Evolutionary conservation across 192 early-diverging fungal genomes (phyloP).

Genomic region (Podila epigama): DNA sequence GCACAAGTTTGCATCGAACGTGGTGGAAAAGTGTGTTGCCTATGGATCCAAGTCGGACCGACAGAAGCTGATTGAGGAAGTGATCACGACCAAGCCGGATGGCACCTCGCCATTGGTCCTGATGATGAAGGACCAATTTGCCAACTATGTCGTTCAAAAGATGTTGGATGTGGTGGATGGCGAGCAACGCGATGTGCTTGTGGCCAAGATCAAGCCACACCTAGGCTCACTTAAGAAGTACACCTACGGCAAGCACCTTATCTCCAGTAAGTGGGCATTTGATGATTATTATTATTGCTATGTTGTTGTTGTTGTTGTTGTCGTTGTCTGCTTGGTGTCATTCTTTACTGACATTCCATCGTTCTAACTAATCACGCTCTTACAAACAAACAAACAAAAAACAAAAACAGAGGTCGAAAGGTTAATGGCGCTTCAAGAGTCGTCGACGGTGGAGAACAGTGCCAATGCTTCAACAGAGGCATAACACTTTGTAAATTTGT

Average conservation of each 20-base stretch:
- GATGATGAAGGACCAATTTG: constrained; percentile 99
- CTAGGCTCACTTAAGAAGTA: constrained; percentile 93
- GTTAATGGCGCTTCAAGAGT: constrained; percentile 34
- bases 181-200: constrained; percentile 86
- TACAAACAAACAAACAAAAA: no score
- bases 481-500: no score
- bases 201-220: constrained; percentile 93
- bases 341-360: background rate
- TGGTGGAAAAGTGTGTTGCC: constrained; percentile 98
- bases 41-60: constrained; percentile 90
- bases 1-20: constrained; percentile 99
- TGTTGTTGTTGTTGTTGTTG: background rate
- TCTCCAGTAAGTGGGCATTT: constrained; percentile 60
- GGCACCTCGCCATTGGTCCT: constrained; percentile 84
- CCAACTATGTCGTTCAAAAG: constrained; percentile 99
- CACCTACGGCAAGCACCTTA: constrained; percentile 98
- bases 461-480: no score
- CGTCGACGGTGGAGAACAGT: no score
- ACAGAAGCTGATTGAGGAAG: constrained; percentile 91
- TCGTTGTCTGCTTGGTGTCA: background rate
- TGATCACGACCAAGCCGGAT: constrained; percentile 83
- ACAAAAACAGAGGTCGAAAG: constrained; percentile 42
- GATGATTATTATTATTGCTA: background rate
- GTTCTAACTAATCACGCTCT: no score
- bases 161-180: constrained; percentile 98